Evolutionary conservation across 2,329 filamentous ascomycete species (phyloP).

Genomic region (Fusarium subglutinans): DNA sequence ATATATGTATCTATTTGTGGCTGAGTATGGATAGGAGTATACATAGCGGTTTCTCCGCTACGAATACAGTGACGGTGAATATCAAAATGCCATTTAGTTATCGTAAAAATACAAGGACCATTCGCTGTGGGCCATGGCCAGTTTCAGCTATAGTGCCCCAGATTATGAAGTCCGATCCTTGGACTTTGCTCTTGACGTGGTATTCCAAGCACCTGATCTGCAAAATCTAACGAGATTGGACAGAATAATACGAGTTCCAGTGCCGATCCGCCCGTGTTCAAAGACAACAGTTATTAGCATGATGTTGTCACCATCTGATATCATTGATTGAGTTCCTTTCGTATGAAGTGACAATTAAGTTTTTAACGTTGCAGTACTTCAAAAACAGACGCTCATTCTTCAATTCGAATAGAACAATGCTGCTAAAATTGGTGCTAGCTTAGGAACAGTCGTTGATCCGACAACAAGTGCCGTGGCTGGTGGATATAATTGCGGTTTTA

Average conservation of each 20-base stretch:
- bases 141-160: constrained; percentile 6
- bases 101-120: background rate
- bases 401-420: background rate
- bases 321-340: background rate
- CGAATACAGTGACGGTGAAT: background rate
- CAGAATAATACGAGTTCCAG: background rate
- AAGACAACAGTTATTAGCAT: background rate
- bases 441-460: background rate
- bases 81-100: background rate
- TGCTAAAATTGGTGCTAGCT: background rate
- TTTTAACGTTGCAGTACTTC: no score
- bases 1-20: background rate
- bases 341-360: background rate
- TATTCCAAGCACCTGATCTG: background rate
- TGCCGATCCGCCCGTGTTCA: constrained; percentile 1
- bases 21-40: background rate
- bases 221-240: background rate
- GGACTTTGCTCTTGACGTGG: background rate
- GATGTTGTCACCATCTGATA: background rate
- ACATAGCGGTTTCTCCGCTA: background rate
- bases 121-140: background rate
- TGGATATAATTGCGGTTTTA: background rate
- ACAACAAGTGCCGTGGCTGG: background rate
- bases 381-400: background rate
- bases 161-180: background rate